Conservation (phyloP, 2,329 filamentous ascomycete species). For the Thelonectria discophora region DNA sequence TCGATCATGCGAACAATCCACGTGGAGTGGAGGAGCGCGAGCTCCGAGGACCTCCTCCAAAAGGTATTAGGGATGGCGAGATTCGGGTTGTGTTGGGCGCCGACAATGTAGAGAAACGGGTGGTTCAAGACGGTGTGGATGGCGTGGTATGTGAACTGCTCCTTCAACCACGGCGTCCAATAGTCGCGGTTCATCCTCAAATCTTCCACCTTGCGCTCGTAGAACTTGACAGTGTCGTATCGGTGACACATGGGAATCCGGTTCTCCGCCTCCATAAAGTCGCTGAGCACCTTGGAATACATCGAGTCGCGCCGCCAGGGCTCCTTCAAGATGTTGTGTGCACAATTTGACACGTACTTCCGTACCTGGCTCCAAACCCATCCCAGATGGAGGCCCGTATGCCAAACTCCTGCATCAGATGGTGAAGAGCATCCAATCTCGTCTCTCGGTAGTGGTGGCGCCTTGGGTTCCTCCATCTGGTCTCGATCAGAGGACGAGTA, state of each 20-base stretch:
- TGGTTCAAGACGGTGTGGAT: constrained; percentile 62
- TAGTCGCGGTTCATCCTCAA: constrained; percentile 56
- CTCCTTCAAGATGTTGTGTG: constrained; percentile 57
- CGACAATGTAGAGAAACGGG: constrained; percentile 62
- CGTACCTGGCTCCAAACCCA: constrained; percentile 61
- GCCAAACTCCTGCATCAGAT: constrained; percentile 60
- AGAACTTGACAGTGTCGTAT: constrained; percentile 63
- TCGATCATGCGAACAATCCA: constrained; percentile 65
- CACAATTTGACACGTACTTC: constrained; percentile 58
- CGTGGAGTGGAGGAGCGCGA: constrained; percentile 60
- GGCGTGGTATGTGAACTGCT: constrained; percentile 62
- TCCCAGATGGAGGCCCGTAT: constrained; percentile 57
- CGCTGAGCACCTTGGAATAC: constrained; percentile 59
- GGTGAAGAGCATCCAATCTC: constrained; percentile 52
- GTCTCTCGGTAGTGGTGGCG: constrained; percentile 55
- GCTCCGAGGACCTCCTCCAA: constrained; percentile 61
- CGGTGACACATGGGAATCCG: constrained; percentile 59
- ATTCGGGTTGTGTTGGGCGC: constrained; percentile 61
- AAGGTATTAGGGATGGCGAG: constrained; percentile 63
- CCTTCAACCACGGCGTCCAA: constrained; percentile 62
- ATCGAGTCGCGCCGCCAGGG: constrained; percentile 62
- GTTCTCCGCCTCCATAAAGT: constrained; percentile 61
- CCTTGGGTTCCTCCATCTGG: constrained; percentile 45
- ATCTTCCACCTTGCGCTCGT: constrained; percentile 58
- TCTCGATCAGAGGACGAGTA: constrained; percentile 39